phyloP scores from a whole-genome alignment of 2,329 filamentous ascomycete species.

The Ascochyta rabiei region DNA sequence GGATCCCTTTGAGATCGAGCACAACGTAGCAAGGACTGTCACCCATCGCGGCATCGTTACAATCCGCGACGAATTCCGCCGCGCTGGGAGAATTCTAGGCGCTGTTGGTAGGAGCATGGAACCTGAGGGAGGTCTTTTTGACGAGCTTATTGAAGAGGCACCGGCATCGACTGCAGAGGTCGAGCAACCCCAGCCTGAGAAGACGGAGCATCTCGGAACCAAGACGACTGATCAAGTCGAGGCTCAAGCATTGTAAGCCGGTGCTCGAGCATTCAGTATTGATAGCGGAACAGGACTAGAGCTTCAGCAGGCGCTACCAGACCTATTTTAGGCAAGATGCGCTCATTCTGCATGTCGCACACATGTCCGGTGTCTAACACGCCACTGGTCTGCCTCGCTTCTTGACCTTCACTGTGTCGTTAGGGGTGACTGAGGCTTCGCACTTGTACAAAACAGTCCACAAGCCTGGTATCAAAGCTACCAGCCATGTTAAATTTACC shows the following conservation, averaged over 20 bases:
- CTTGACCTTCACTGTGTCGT: not conserved
- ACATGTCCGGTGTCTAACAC: not conserved
- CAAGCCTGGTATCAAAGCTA: not conserved
- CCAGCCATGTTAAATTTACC: not conserved
- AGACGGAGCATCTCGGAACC: not conserved
- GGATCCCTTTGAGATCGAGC: slow-evolving; percentile 85
- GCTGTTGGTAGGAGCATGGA: slow-evolving; percentile 32
- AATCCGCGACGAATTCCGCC: slow-evolving; percentile 83
- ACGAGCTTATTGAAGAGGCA: slow-evolving; percentile 37
- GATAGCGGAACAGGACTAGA: not conserved
- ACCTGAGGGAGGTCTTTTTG: slow-evolving; percentile 45
- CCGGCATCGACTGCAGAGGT: slow-evolving; percentile 9
- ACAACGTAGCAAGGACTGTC: slow-evolving; percentile 88
- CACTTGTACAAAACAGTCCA: not conserved
- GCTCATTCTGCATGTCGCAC: not conserved
- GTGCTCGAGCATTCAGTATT: not conserved
- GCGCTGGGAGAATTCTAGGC: slow-evolving; percentile 70
- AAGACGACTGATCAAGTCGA: not conserved
- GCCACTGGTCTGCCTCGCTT: not conserved
- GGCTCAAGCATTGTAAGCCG: too few species aligned
- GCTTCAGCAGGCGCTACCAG: not conserved
- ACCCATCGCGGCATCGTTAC: slow-evolving; percentile 80
- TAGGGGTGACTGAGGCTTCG: not conserved
- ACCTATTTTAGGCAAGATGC: too few species aligned
- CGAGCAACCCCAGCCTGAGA: not conserved